Evolutionary conservation across 352 stramenopile genomes (phyloP), one percentile per base, ranked within the genome.

Genomic region (Pythium guiyangense): DNA sequence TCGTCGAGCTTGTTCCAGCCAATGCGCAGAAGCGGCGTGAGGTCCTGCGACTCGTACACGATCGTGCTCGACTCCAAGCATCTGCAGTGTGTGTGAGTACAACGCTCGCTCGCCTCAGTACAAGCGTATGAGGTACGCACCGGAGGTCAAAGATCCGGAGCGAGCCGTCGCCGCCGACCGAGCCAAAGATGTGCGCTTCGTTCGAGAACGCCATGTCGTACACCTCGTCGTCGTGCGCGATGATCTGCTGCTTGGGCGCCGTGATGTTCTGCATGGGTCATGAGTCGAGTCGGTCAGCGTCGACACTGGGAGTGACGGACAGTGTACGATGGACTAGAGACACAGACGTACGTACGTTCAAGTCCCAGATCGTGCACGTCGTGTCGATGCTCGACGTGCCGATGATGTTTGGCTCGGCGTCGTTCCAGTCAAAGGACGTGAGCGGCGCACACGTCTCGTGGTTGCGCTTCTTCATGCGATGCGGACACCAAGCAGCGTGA

Each of bases 381-480:
- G 92, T 99, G 58, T 99, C 96, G 59, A 99, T 98, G 49, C 81
- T 97, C 4, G 84, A 97, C 9, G 97, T 99, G 18, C 95, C 96
- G 29, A 99, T 90, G 43, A 99, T 94, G 42, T 79, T 96, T 1
- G 95, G 86, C 65, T 99, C 97, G 20, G 86, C 66, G 50, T 98
- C 92, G 73, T 98, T 99, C 97, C 97, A 99, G 72, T 99, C 97
- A 66, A 99, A 98, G 18, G 90, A 98, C 34, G 97, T 99, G 17
- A 99, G 73, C 4, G 97, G 97, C 25, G 96, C 91, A 63, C 95
- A 99, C 48, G 97, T 98, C 62, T 98, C 96, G 51, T 69, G 78
- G 49, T 92, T 96, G 17, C 64, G 70, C 60, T 80, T 74, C 71
- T 77, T 18, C 43, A 50, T 45, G 14, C 15, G 44, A 4, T 59